These are phyloP conservation scores for Yamadazyma takamatsuzukensis DNA, from an alignment of 805 yeast genomes.

Conservation along the genomic window DNA sequence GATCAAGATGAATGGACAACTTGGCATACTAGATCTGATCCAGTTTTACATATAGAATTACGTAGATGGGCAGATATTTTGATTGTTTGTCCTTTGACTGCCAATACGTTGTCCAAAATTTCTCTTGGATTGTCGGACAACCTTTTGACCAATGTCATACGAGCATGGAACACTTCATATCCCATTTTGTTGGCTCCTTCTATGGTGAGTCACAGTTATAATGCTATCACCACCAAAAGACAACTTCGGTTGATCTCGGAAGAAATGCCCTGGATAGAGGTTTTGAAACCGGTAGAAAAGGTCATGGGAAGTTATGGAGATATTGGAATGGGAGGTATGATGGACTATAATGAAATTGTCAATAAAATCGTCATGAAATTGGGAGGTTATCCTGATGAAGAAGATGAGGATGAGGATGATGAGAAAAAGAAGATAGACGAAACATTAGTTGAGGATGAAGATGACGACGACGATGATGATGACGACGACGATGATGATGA, in stretches of 20 bases:
- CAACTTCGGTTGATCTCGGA: slow-evolving; percentile 74
- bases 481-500: slow-evolving; percentile 33
- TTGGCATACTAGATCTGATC: slow-evolving; percentile 83
- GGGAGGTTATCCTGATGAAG: slow-evolving; percentile 49
- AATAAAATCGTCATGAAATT: slow-evolving; percentile 75
- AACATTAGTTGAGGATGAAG: slow-evolving; percentile 40
- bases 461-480: slow-evolving; percentile 45
- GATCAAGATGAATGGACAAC: slow-evolving; percentile 61
- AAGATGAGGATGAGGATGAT: slow-evolving; percentile 40
- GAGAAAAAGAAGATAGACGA: slow-evolving; percentile 23
- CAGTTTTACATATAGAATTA: slow-evolving; percentile 90
- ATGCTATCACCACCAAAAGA: slow-evolving; percentile 80
- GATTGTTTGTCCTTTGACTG: slow-evolving; percentile 90
- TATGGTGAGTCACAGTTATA: slow-evolving; percentile 91
- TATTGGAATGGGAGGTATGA: slow-evolving; percentile 99
- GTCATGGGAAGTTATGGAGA: slow-evolving; percentile 92
- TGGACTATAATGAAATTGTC: slow-evolving; percentile 94
- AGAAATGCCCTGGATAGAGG: slow-evolving; percentile 93
- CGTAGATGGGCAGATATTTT: slow-evolving; percentile 96
- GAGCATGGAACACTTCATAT: slow-evolving; percentile 93
- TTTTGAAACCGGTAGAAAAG: slow-evolving; percentile 92
- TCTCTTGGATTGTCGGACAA: slow-evolving; percentile 92
- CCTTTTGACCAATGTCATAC: slow-evolving; percentile 78
- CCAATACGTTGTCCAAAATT: slow-evolving; percentile 87
- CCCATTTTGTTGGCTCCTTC: slow-evolving; percentile 93